Evolutionary conservation across 2,329 filamentous ascomycete genomes (phyloP).

Genomic region (Fusarium sp.): DNA sequence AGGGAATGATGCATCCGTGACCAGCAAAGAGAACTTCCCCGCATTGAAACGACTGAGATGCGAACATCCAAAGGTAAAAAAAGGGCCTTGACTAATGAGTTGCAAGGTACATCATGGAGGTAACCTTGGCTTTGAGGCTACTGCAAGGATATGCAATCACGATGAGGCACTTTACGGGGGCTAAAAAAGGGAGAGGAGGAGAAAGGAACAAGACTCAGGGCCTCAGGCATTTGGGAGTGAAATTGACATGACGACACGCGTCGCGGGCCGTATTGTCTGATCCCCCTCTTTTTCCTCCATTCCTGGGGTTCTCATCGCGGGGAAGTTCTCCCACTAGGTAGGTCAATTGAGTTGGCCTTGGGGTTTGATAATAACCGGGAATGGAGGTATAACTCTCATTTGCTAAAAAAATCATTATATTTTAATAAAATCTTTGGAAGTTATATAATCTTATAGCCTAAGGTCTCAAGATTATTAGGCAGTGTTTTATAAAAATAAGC

Average conservation of each 20-base stretch:
- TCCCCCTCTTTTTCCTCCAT: conserved; percentile 23
- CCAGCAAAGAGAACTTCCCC: conserved; percentile 38
- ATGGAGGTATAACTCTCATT: too few species aligned
- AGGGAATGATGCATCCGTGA: conserved; percentile 42
- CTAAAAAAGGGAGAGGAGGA: background rate
- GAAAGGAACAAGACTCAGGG: background rate
- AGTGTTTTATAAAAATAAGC: too few species aligned
- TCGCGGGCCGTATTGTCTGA: conserved; percentile 19
- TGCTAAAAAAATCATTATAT: too few species aligned
- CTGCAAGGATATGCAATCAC: conserved; percentile 38
- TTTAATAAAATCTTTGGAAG: too few species aligned
- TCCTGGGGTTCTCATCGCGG: conserved; percentile 27
- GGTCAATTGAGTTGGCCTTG: too few species aligned
- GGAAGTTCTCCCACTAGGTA: conserved; percentile 13
- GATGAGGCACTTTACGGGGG: conserved; percentile 26
- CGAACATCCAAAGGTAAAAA: conserved; percentile 25
- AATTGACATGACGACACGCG: conserved; percentile 31
- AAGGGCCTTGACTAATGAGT: conserved; percentile 28
- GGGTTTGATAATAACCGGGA: too few species aligned
- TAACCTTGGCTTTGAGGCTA: conserved; percentile 39
- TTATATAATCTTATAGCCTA: too few species aligned
- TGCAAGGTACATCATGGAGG: conserved; percentile 26
- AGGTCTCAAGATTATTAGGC: too few species aligned
- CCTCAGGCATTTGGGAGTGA: conserved; percentile 10
- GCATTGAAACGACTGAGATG: conserved; percentile 26